Evolutionary conservation across 345 rosid species (phyloP).

Genomic region (Eucalyptus tenuipes): DNA sequence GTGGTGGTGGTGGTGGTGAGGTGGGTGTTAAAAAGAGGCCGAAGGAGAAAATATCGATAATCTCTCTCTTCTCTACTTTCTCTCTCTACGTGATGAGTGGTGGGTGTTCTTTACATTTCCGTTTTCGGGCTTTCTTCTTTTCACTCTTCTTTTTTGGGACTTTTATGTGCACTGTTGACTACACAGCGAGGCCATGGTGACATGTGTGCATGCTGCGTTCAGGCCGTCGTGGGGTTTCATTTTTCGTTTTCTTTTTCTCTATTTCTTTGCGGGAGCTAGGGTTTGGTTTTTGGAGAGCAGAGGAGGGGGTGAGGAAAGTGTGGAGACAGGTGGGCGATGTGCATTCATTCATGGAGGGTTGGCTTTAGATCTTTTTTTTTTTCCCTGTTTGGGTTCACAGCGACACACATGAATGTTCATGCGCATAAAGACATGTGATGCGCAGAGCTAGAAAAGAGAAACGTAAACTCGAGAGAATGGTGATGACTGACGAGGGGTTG

Average conservation of each 20-base stretch:
- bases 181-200: conserved; percentile 7
- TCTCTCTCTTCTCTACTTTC: background rate
- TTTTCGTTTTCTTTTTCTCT: background rate
- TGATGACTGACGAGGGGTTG: background rate
- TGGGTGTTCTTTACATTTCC: background rate
- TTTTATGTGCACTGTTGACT: conserved; percentile 13
- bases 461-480: background rate
- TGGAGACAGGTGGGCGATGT: conserved; percentile 21
- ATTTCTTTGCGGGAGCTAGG: conserved; percentile 6
- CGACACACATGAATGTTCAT: background rate
- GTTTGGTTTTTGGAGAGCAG: background rate
- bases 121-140: background rate
- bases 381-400: background rate
- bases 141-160: background rate
- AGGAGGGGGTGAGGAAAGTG: background rate
- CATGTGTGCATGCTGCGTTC: conserved; percentile 56
- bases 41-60: background rate
- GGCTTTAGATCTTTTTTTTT: background rate
- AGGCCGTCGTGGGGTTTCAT: background rate
- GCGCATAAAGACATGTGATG: background rate
- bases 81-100: background rate
- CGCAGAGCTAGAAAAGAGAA: background rate
- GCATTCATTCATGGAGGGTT: conserved; percentile 13
- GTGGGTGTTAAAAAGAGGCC: background rate
- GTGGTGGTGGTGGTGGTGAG: background rate